Evolutionary conservation across 1,284 basidiomycete species (phyloP).

Genomic region (Microbotryum intermedium): DNA sequence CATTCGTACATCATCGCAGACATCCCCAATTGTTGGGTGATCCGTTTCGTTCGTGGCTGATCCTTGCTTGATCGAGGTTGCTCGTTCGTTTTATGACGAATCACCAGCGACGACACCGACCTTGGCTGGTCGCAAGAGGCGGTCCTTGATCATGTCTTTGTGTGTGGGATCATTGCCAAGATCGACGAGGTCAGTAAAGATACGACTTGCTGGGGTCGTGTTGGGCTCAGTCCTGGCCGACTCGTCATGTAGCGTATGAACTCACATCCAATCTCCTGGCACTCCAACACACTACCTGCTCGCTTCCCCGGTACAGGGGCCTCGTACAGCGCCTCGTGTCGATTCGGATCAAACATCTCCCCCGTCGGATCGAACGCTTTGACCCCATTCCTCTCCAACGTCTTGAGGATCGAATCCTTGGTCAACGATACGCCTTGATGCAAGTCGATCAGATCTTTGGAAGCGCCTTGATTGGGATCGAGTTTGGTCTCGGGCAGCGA

Average conservation of each 20-base stretch:
- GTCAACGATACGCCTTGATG: constrained; percentile 86
- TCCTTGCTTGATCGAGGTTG: too few relatives aligned
- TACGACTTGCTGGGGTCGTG: too few relatives aligned
- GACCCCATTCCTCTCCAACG: constrained; percentile 83
- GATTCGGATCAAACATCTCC: constrained; percentile 87
- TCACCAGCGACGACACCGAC: constrained; percentile 69
- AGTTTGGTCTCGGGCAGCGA: constrained; percentile 59
- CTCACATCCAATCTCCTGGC: constrained; percentile 70
- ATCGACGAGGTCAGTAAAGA: too few relatives aligned
- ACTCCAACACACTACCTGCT: constrained; percentile 82
- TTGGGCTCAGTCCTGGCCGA: too few relatives aligned
- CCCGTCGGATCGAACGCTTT: constrained; percentile 85
- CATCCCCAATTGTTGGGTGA: too few relatives aligned
- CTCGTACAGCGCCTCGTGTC: constrained; percentile 91
- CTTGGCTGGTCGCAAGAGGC: constrained; percentile 86
- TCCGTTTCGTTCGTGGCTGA: too few relatives aligned
- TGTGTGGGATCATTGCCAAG: too few relatives aligned
- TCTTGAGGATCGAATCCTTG: constrained; percentile 78
- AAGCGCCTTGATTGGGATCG: constrained; percentile 42
- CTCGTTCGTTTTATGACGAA: too few relatives aligned
- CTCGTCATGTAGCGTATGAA: too few relatives aligned
- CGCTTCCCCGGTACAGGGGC: constrained; percentile 78
- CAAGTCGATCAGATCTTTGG: constrained; percentile 56
- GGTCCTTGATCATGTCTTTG: constrained; percentile 75
- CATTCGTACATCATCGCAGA: too few relatives aligned